Percentiles rank a stretch among this genome's conserved stretches.
Conservation (phyloP, 768 basidiomycete genomes). For the Lactifluus volemus region DNA sequence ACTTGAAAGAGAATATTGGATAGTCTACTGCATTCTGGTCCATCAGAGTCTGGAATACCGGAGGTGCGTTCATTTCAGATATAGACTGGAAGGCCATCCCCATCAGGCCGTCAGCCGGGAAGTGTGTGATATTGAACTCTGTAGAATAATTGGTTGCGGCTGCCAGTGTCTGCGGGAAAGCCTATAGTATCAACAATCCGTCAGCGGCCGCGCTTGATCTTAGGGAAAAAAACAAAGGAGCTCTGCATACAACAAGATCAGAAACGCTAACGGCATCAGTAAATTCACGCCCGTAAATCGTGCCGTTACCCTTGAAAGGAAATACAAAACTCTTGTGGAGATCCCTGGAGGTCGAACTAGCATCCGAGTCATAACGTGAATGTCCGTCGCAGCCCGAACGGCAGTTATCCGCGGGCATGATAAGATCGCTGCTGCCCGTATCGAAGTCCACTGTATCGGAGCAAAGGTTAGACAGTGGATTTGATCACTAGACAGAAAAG, state of each 20-base stretch:
- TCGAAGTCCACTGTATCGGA: too few relatives aligned
- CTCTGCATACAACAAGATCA: conserved; percentile 21
- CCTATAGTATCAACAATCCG: conserved; percentile 19
- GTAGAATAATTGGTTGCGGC: conserved; percentile 33
- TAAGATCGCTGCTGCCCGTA: too few relatives aligned
- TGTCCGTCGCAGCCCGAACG: too few relatives aligned
- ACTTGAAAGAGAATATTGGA: conserved; percentile 41
- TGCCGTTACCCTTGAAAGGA: conserved; percentile 33
- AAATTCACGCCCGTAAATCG: conserved; percentile 29
- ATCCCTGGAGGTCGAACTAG: conserved; percentile 20
- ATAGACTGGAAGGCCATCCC: conserved; percentile 31
- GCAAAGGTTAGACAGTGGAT: too few relatives aligned
- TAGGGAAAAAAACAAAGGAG: background rate
- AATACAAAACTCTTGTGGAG: conserved; percentile 26
- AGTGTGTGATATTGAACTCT: conserved; percentile 23
- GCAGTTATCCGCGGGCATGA: too few relatives aligned
- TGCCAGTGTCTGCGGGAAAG: conserved; percentile 30
- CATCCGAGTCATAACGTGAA: background rate
- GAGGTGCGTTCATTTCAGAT: conserved; percentile 20
- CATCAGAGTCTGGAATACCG: conserved; percentile 35
- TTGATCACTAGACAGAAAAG: too few relatives aligned
- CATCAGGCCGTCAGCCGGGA: conserved; percentile 34
- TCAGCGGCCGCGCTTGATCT: background rate
- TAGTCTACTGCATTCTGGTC: conserved; percentile 27
- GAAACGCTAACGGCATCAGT: conserved; percentile 36